Evolutionary conservation across 163 green algal genomes (phyloP), one percentile per base, ranked within the genome.

Genomic region (Scenedesmus sp.): DNA sequence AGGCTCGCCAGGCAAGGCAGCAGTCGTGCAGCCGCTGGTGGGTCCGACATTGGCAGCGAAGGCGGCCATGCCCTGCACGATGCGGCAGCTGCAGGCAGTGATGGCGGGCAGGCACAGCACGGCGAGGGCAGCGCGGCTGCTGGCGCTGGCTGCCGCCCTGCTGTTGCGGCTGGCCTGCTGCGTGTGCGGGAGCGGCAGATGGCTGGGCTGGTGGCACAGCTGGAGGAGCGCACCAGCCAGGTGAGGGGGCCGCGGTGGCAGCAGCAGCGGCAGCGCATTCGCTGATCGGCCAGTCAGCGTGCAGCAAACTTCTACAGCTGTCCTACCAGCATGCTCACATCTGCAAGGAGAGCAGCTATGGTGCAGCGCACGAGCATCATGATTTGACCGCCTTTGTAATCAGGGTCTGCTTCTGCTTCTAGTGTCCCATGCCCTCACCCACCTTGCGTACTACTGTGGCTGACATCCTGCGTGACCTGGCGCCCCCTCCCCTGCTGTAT

Each of bases 201-300:
- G 51, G 35, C 37, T 2, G 73, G n/a, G 1, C 33, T 91, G 10
- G 42, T 35, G 15, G 76, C 53, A n/a, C 86, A 86, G 79, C 76
- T 91, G 73, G 44, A 91, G 53, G 86, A 91, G 73, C 73, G 44
- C 0, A 91, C 73, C 40, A 86, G 73, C 51, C 86, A 91, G 86
- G 73, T 91, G 49, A 33, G 65, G 30, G 65, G 30, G 65, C 6
- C 20, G 24, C 30, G 7, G 20, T 2, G 30, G 30, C 9, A n/a
- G n/a, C n/a, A n/a, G n/a, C n/a, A n/a, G n/a, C n/a, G n/a, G n/a
- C n/a, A n/a, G n/a, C n/a, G n/a, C n/a, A n/a, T n/a, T n/a, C n/a
- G n/a, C n/a, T n/a, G n/a, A n/a, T n/a, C n/a, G n/a, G n/a, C n/a
- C n/a, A n/a, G n/a, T n/a, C n/a, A n/a, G n/a, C n/a, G n/a, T n/a